Evolutionary conservation across 1,284 basidiomycete species (phyloP).

Genomic region (Ganoderma lingzhi): DNA sequence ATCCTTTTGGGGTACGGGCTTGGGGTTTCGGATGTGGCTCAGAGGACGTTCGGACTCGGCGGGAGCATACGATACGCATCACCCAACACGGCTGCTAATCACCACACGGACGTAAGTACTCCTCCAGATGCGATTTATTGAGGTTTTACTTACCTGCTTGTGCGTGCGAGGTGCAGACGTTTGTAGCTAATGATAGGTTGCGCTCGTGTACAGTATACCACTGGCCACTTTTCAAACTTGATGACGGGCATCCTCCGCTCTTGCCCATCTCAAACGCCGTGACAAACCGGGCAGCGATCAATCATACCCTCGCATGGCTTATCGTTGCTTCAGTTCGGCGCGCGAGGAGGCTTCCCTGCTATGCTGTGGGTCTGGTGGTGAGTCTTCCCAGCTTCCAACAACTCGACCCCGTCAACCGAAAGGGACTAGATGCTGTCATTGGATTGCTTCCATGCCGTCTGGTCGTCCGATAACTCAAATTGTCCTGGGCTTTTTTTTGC

Average conservation of each 20-base stretch:
- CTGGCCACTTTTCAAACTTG: neutral
- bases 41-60: slow-evolving; percentile 2
- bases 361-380: neutral
- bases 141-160: neutral
- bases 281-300: neutral
- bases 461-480: neutral
- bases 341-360: neutral
- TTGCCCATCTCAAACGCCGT: no score
- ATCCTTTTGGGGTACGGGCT: neutral
- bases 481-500: neutral
- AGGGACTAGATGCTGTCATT: neutral
- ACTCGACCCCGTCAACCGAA: neutral
- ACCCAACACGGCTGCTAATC: slow-evolving; percentile 5
- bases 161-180: neutral
- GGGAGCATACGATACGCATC: neutral
- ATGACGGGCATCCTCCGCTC: neutral
- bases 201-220: neutral
- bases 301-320: neutral
- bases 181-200: slow-evolving; percentile 1
- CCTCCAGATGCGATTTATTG: neutral
- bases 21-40: neutral
- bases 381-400: neutral
- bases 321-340: neutral
- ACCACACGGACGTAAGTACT: neutral
- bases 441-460: neutral